Conservation (phyloP, 106 monocot species). For the Phalaenopsis equestris region DNA sequence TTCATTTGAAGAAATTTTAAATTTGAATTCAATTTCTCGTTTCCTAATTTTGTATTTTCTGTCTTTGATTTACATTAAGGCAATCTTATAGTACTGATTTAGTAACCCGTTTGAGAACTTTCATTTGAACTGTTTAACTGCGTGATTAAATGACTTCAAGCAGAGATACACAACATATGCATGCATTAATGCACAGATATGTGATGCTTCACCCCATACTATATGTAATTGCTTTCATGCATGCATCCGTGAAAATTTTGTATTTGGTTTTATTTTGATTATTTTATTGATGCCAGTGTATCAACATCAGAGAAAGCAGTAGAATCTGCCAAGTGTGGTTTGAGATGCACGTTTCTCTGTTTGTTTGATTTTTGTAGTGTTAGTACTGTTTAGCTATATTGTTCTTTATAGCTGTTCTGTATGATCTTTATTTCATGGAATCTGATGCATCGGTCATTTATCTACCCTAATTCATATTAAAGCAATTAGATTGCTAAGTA, state of each 20-base stretch:
- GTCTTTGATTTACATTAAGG: not conserved
- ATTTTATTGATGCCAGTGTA: no score
- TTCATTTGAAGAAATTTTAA: not conserved
- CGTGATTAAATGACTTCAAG: no score
- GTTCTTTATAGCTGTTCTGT: not conserved
- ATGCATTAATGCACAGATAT: no score
- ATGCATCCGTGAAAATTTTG: no score
- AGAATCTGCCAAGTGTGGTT: no score
- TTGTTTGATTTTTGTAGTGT: not conserved
- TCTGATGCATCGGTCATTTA: not conserved
- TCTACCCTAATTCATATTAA: not conserved
- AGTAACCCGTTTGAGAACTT: not conserved
- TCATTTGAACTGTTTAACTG: not conserved
- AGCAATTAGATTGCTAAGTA: not conserved
- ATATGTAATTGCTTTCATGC: no score
- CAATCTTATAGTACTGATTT: not conserved
- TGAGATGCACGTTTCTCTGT: not conserved
- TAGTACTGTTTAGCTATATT: not conserved
- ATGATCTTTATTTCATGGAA: not conserved
- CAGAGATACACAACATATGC: no score
- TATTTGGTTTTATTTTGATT: no score
- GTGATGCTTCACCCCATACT: no score
- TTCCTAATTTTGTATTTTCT: constrained; percentile 2
- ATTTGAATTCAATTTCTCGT: not conserved
- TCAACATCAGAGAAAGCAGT: no score